These are phyloP conservation scores for Aspergillus cristatus DNA, from an alignment of 495 filamentous ascomycete species.

Conservation along the genomic window DNA sequence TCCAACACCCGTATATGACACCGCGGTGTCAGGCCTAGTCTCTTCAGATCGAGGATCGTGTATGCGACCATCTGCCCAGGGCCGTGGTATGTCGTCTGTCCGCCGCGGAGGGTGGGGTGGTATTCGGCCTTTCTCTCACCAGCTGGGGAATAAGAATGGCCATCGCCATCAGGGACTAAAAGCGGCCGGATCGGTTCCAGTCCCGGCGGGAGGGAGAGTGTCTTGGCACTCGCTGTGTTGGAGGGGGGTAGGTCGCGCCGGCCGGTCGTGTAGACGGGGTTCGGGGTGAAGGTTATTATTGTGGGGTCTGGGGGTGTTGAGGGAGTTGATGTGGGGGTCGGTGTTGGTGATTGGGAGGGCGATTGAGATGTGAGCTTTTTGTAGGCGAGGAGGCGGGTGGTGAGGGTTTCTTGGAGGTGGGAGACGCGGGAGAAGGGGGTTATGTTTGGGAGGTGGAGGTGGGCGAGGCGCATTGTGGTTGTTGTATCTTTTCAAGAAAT, in stretches of 20 bases:
- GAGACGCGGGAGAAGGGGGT: slow-evolving; percentile 41
- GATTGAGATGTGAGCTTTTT: slow-evolving; percentile 32
- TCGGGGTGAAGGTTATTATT: slow-evolving; percentile 74
- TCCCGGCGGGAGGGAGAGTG: slow-evolving; percentile 28
- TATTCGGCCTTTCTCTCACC: slow-evolving; percentile 45
- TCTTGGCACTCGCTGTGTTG: slow-evolving; percentile 21
- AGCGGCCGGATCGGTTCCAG: slow-evolving; percentile 28
- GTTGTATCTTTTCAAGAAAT: slow-evolving; percentile 1
- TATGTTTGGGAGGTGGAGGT: slow-evolving; percentile 59
- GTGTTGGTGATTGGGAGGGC: too few species aligned
- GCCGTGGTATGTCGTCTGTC: slow-evolving; percentile 91
- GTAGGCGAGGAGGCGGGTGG: slow-evolving; percentile 35
- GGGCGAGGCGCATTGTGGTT: slow-evolving; percentile 43
- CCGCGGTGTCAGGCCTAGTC: slow-evolving; percentile 44
- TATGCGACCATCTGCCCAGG: slow-evolving; percentile 89
- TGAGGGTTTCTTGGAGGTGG: slow-evolving; percentile 40
- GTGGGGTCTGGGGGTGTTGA: slow-evolving; percentile 52
- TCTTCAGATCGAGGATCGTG: slow-evolving; percentile 69
- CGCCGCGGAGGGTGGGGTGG: slow-evolving; percentile 66
- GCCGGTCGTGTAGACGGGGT: slow-evolving; percentile 83
- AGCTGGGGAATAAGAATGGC: too few species aligned
- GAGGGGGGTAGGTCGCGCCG: slow-evolving; percentile 64
- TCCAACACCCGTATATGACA: slow-evolving; percentile 72
- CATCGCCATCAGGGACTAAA: slow-evolving; percentile 2
- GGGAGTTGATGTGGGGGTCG: slow-evolving; percentile 9